phyloP scores from a whole-genome alignment of 495 filamentous ascomycete genomes.

The Achaetomiella virescens region DNA sequence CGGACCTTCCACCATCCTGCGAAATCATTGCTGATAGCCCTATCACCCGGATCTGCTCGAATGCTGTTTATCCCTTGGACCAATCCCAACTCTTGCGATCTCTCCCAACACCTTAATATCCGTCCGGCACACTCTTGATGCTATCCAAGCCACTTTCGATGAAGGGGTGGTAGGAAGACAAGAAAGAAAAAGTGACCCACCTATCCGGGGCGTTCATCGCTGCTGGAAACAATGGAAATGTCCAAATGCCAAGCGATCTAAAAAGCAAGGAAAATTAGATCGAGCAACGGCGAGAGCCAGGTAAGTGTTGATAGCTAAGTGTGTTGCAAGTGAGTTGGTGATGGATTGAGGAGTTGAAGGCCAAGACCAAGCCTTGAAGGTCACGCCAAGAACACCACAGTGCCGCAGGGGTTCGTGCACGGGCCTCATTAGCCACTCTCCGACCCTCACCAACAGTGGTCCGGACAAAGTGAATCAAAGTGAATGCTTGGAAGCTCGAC shows the following conservation, averaged over 20 bases:
- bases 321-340: too few species aligned
- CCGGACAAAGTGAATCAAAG: too few species aligned
- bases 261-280: neutral
- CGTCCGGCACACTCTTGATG: neutral
- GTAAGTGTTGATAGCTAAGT: neutral
- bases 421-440: neutral
- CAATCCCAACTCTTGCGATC: too few species aligned
- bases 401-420: neutral
- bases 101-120: too few species aligned
- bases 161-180: neutral
- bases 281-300: neutral
- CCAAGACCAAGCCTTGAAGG: too few species aligned
- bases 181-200: slow-evolving; percentile 3
- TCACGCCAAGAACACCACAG: too few species aligned
- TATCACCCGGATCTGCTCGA: too few species aligned
- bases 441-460: neutral
- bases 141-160: neutral
- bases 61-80: too few species aligned
- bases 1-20: too few species aligned
- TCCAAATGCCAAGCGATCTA: neutral
- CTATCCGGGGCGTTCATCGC: slow-evolving; percentile 17
- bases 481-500: too few species aligned
- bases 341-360: too few species aligned
- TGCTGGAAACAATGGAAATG: neutral
- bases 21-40: too few species aligned